A percentile compares a stretch with the other conserved stretches of the same genome.
phyloP scores from a whole-genome alignment of 164 flowering plant genomes.

The Berberis vulgaris region DNA sequence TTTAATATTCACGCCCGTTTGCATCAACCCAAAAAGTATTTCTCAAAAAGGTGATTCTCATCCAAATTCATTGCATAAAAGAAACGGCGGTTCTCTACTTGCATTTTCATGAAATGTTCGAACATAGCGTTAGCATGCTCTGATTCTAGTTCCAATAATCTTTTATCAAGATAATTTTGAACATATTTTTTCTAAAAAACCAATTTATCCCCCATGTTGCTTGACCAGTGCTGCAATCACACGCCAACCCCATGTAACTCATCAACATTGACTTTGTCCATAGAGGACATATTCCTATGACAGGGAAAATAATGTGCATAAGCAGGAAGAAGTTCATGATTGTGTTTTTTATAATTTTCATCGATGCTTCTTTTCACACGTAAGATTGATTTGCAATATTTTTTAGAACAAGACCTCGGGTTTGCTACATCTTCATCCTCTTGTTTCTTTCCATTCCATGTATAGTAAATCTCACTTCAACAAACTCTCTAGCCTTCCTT shows the following conservation, averaged over 20 bases:
- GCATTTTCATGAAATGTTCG: slow-evolving; percentile 39
- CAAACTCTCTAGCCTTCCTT: slow-evolving; percentile 38
- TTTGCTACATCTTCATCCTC: slow-evolving; percentile 39
- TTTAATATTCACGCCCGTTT: neutral
- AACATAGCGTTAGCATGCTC: slow-evolving; percentile 44
- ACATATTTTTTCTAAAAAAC: slow-evolving; percentile 17
- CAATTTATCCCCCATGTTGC: slow-evolving; percentile 23
- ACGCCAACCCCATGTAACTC: slow-evolving; percentile 3
- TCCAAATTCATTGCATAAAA: slow-evolving; percentile 46
- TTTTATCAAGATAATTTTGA: slow-evolving; percentile 32
- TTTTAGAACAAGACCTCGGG: slow-evolving; percentile 33
- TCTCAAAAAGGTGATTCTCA: slow-evolving; percentile 35
- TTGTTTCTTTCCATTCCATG: slow-evolving; percentile 44
- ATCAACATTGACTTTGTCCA: neutral
- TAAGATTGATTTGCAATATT: slow-evolving; percentile 54
- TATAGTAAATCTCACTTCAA: slow-evolving; percentile 48
- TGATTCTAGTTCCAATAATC: slow-evolving; percentile 29
- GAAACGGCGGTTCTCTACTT: slow-evolving; percentile 43
- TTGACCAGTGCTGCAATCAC: slow-evolving; percentile 23
- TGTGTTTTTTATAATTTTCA: slow-evolving; percentile 48
- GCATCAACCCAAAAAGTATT: neutral
- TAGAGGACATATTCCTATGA: neutral
- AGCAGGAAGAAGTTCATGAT: slow-evolving; percentile 42
- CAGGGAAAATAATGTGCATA: neutral
- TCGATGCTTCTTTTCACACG: slow-evolving; percentile 38